phyloP scores from a whole-genome alignment of 495 filamentous ascomycete species.

The Daldinia concentrica region DNA sequence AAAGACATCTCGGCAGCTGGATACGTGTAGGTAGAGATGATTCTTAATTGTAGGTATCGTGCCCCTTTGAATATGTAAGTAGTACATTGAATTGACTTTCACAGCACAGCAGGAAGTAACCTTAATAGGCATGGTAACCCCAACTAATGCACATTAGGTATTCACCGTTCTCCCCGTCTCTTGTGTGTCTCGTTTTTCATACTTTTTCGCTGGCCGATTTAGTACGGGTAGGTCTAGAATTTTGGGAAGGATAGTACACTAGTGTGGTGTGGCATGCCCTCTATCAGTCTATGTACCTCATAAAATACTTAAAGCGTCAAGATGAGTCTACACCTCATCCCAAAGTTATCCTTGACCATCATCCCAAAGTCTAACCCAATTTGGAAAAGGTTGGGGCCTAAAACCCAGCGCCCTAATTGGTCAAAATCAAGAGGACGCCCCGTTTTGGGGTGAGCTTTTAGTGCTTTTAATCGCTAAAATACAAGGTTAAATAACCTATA shows the following conservation, averaged over 20 bases:
- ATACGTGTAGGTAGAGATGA: not conserved
- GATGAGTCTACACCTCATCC: too few species aligned
- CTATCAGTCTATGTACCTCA: too few species aligned
- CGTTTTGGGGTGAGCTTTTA: too few species aligned
- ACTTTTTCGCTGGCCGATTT: not conserved
- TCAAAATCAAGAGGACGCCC: too few species aligned
- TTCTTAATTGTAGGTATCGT: not conserved
- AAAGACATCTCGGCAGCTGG: slow-evolving; percentile 2
- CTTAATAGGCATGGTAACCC: not conserved
- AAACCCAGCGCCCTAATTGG: too few species aligned
- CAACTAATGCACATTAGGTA: not conserved
- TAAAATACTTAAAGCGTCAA: not conserved
- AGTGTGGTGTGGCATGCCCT: not conserved
- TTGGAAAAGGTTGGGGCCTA: too few species aligned
- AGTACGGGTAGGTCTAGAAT: not conserved
- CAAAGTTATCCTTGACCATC: too few species aligned
- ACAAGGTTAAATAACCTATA: too few species aligned
- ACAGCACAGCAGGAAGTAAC: not conserved
- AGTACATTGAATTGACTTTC: not conserved
- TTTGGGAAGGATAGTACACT: not conserved
- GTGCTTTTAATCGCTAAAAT: too few species aligned
- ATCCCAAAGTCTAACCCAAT: too few species aligned
- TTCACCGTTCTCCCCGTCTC: not conserved
- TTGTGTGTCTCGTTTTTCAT: not conserved
- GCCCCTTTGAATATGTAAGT: slow-evolving; percentile 1